These are phyloP conservation scores for Stagonosporopsis rhizophila DNA, from an alignment of 2,329 filamentous ascomycete genomes.

Conservation along the genomic window DNA sequence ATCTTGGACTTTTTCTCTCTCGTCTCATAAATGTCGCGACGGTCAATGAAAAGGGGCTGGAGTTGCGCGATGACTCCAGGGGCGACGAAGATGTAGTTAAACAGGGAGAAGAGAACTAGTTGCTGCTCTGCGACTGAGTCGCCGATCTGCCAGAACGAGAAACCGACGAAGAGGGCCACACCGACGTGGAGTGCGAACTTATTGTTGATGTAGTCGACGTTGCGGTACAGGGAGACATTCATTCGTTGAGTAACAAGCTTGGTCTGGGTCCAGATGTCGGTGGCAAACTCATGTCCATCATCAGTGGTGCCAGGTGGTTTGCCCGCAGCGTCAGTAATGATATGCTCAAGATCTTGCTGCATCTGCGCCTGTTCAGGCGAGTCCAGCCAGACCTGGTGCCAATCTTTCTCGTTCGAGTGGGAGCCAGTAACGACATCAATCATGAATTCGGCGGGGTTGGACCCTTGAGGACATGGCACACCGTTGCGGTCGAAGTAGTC, in stretches of 20 bases:
- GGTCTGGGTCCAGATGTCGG: constrained; percentile 32
- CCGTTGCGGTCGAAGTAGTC: constrained; percentile 59
- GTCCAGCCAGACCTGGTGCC: constrained; percentile 50
- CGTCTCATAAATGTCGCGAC: constrained; percentile 61
- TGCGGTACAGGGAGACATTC: constrained; percentile 34
- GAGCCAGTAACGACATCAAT: constrained; percentile 70
- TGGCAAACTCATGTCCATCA: constrained; percentile 49
- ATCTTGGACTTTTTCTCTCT: constrained; percentile 70
- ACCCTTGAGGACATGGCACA: constrained; percentile 60
- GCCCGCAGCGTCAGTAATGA: constrained; percentile 49
- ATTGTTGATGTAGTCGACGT: constrained; percentile 38
- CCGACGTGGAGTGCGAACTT: constrained; percentile 36
- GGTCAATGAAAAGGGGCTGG: constrained; percentile 55
- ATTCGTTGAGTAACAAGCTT: constrained; percentile 32
- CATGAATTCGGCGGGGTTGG: constrained; percentile 74
- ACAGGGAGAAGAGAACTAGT: constrained; percentile 56
- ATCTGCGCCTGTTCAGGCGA: constrained; percentile 44
- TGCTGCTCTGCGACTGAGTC: constrained; percentile 49
- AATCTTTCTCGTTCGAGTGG: constrained; percentile 31
- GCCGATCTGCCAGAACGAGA: constrained; percentile 39
- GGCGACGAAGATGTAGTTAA: constrained; percentile 56
- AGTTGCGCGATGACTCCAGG: constrained; percentile 51
- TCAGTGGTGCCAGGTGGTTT: constrained; percentile 48
- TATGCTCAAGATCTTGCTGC: constrained; percentile 46
- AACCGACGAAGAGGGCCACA: constrained; percentile 35